Percentiles rank a stretch among this genome's conserved stretches.
Evolutionary conservation across 2,329 filamentous ascomycete species (phyloP).

Genomic region (Fusarium dlaminii): DNA sequence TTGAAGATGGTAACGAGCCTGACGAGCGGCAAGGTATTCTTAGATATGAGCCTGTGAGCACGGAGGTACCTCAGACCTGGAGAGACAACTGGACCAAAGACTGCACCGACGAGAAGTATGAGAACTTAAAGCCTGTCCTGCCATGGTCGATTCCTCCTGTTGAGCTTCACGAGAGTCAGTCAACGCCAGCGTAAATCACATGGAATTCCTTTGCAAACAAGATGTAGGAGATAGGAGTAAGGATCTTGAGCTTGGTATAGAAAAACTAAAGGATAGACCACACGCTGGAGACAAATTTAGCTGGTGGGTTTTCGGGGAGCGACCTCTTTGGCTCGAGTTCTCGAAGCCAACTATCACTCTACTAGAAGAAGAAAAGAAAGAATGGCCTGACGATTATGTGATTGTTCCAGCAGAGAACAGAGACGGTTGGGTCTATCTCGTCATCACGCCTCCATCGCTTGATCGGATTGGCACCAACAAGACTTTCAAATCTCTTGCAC

Average conservation of each 20-base stretch:
- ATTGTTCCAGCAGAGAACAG: conserved; percentile 4
- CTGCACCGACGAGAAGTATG: neutral
- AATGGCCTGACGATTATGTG: neutral
- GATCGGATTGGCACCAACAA: neutral
- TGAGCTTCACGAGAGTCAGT: neutral
- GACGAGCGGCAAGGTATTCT: neutral
- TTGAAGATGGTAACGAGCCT: neutral
- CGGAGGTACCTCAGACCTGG: neutral
- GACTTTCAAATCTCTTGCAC: neutral
- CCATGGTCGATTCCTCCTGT: neutral
- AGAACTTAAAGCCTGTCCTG: neutral
- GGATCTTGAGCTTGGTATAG: neutral
- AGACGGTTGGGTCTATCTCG: conserved; percentile 17
- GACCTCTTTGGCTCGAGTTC: conserved; percentile 27
- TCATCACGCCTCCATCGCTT: conserved; percentile 5
- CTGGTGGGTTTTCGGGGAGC: conserved; percentile 10
- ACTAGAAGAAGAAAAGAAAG: neutral
- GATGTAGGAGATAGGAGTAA: neutral
- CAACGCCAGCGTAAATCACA: neutral
- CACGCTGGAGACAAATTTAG: neutral
- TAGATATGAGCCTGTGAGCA: neutral
- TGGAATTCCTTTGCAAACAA: neutral
- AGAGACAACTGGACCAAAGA: neutral
- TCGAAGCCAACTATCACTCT: conserved; percentile 11
- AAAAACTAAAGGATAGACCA: neutral